Evolutionary conservation across 2,329 filamentous ascomycete species (phyloP).

Genomic region (Colletotrichum agaves): DNA sequence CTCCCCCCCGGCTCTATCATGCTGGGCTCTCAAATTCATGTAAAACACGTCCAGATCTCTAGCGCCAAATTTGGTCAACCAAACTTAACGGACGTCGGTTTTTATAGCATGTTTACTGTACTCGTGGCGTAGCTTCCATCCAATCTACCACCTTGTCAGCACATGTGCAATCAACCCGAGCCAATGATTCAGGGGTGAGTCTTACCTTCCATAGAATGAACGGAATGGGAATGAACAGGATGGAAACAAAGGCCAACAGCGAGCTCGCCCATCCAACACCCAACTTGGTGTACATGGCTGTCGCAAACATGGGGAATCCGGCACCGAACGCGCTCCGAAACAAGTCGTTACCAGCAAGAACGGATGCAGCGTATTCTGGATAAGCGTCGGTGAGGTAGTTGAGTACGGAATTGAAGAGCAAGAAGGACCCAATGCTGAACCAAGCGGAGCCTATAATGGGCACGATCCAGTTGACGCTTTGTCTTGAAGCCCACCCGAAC

Average conservation of each 20-base stretch:
- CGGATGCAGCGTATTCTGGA: constrained; percentile 37
- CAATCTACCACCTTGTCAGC: not conserved
- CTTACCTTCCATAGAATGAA: constrained; percentile 20
- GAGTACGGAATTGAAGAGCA: constrained; percentile 38
- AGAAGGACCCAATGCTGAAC: constrained; percentile 65
- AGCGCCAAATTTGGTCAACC: too few relatives aligned
- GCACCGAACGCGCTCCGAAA: constrained; percentile 35
- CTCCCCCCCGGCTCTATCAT: too few relatives aligned
- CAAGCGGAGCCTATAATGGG: constrained; percentile 65
- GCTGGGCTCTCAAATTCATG: too few relatives aligned
- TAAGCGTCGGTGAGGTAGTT: constrained; percentile 40
- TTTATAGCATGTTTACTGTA: constrained; percentile 25
- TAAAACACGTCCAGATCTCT: too few relatives aligned
- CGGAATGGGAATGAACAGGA: constrained; percentile 19
- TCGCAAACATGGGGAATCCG: constrained; percentile 34
- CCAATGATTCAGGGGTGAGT: too few relatives aligned
- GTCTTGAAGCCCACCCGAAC: constrained; percentile 76
- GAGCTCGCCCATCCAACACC: constrained; percentile 38
- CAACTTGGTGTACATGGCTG: constrained; percentile 37
- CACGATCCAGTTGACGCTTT: constrained; percentile 68
- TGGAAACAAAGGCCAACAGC: constrained; percentile 25
- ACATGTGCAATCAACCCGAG: too few relatives aligned
- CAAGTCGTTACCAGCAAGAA: constrained; percentile 39
- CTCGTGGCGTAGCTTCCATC: not conserved
- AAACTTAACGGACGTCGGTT: not conserved